phyloP scores from a whole-genome alignment of 2,329 filamentous ascomycete genomes.

The Stemphylium lycopersici region DNA sequence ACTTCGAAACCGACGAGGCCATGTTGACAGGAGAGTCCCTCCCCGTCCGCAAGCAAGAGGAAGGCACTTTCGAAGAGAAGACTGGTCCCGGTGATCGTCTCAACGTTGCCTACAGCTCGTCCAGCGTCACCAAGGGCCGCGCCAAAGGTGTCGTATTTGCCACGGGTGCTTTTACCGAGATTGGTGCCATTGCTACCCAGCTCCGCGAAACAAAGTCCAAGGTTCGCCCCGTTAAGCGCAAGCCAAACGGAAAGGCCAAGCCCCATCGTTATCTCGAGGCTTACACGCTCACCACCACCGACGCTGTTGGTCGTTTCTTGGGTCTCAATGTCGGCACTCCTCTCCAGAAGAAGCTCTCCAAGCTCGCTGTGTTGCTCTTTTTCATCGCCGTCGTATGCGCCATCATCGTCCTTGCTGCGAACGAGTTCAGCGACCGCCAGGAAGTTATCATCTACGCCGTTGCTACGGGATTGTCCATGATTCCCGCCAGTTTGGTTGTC shows the following conservation, averaged over 20 bases:
- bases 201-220: slow-evolving; percentile 60
- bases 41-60: slow-evolving; percentile 67
- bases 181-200: slow-evolving; percentile 72
- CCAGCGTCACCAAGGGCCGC: slow-evolving; percentile 54
- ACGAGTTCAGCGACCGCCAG: slow-evolving; percentile 45
- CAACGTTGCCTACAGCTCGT: slow-evolving; percentile 70
- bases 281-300: slow-evolving; percentile 54
- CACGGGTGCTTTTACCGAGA: slow-evolving; percentile 73
- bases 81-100: slow-evolving; percentile 70
- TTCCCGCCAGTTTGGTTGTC: slow-evolving; percentile 44
- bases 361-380: slow-evolving; percentile 38
- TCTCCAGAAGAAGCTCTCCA: slow-evolving; percentile 46
- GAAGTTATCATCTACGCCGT: slow-evolving; percentile 49
- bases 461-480: slow-evolving; percentile 46
- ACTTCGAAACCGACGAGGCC: slow-evolving; percentile 76
- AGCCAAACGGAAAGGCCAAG: slow-evolving; percentile 37
- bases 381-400: slow-evolving; percentile 22
- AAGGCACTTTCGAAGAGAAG: slow-evolving; percentile 58
- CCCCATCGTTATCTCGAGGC: slow-evolving; percentile 54
- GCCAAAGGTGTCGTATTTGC: slow-evolving; percentile 70
- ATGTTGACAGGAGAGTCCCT: slow-evolving; percentile 73
- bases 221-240: slow-evolving; percentile 51
- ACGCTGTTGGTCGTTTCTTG: slow-evolving; percentile 46
- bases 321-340: slow-evolving; percentile 50
- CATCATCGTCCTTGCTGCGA: slow-evolving; percentile 45